Percentiles rank a stretch among this genome's conserved stretches.
phyloP scores from a whole-genome alignment of 768 basidiomycete species.

The Pleurotus djamor region DNA sequence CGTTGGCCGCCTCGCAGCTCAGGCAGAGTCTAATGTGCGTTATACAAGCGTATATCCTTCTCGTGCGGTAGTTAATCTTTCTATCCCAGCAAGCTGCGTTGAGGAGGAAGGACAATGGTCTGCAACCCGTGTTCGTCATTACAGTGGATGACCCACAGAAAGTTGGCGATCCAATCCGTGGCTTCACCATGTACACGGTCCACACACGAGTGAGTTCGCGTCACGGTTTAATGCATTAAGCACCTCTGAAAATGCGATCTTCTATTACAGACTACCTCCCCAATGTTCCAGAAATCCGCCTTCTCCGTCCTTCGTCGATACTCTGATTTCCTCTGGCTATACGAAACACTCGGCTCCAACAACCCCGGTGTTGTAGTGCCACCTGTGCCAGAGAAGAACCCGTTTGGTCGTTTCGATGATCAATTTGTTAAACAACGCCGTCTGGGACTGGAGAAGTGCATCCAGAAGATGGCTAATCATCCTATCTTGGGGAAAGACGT shows the following conservation, averaged over 20 bases:
- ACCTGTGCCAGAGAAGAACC: constrained; percentile 93
- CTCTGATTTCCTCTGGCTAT: constrained; percentile 97
- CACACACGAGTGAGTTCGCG: constrained; percentile 69
- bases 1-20: constrained; percentile 11
- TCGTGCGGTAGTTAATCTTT: background rate
- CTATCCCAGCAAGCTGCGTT: constrained; percentile 11
- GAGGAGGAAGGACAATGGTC: constrained; percentile 36
- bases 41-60: background rate
- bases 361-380: constrained; percentile 98
- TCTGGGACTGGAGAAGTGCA: constrained; percentile 81
- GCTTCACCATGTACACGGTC: constrained; percentile 96
- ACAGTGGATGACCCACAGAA: constrained; percentile 97
- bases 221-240: background rate
- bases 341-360: constrained; percentile 81
- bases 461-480: constrained; percentile 92
- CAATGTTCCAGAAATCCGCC: constrained; percentile 74
- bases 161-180: constrained; percentile 93
- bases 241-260: background rate
- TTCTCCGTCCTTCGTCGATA: constrained; percentile 97
- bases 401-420: constrained; percentile 91
- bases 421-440: constrained; percentile 89
- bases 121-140: constrained; percentile 78
- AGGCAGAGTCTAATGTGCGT: constrained; percentile 2
- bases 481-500: constrained; percentile 86
- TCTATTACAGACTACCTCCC: constrained; percentile 70